These are phyloP conservation scores for Pyrenochaeta sp. DNA, from an alignment of 2,329 filamentous ascomycete genomes.

Conservation along the genomic window DNA sequence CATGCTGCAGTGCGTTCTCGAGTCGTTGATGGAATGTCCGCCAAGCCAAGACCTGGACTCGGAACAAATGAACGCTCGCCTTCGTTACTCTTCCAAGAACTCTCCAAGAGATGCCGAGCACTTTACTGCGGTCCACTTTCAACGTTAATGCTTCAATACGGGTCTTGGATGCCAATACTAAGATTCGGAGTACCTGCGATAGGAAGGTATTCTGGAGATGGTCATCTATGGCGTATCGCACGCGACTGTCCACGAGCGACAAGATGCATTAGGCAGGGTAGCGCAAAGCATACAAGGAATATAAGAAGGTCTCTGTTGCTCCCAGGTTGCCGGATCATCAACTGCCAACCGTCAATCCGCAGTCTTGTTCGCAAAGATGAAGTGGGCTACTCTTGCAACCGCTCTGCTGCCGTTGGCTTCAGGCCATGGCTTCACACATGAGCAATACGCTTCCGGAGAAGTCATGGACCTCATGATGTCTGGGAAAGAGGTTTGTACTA, in stretches of 20 bases:
- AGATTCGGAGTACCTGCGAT: slow-evolving; percentile 35
- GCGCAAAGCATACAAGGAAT: slow-evolving; percentile 9
- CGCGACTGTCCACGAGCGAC: slow-evolving; percentile 18
- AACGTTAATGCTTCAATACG: slow-evolving; percentile 29
- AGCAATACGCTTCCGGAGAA: slow-evolving; percentile 43
- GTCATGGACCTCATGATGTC: slow-evolving; percentile 48
- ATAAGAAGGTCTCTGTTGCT: slow-evolving; percentile 23
- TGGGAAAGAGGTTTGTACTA: slow-evolving; percentile 39
- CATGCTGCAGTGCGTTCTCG: slow-evolving; percentile 13
- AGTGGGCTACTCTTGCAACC: slow-evolving; percentile 41
- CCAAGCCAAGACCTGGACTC: slow-evolving; percentile 22
- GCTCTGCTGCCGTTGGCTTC: slow-evolving; percentile 42
- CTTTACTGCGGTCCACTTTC: slow-evolving; percentile 20
- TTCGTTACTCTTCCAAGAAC: slow-evolving; percentile 22
- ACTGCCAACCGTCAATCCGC: slow-evolving; percentile 30
- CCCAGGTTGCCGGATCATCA: slow-evolving; percentile 26
- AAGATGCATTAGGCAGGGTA: slow-evolving; percentile 9
- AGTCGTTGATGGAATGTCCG: slow-evolving; percentile 20
- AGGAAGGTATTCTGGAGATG: slow-evolving; percentile 42
- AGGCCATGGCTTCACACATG: slow-evolving; percentile 37
- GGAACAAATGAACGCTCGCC: slow-evolving; percentile 21
- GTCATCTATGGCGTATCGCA: slow-evolving; percentile 25
- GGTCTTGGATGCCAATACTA: slow-evolving; percentile 42
- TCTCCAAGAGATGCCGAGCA: slow-evolving; percentile 29
- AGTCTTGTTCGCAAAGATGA: slow-evolving; percentile 40